These are phyloP conservation scores for Sporothrix globosa DNA, from an alignment of 2,329 filamentous ascomycete genomes.

Conservation along the genomic window DNA sequence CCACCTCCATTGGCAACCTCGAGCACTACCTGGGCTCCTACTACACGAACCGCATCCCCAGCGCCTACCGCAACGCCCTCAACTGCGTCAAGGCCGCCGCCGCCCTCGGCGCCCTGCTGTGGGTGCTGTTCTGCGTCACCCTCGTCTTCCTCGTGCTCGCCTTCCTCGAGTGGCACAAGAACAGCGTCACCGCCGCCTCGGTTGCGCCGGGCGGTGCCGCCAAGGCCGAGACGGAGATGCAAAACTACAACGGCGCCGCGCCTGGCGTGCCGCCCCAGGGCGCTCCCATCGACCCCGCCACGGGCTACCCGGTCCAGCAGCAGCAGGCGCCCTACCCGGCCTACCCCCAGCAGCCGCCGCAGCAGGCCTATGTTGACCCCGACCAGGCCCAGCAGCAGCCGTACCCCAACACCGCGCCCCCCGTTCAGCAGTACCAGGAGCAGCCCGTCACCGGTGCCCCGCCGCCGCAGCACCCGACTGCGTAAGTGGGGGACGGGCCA, in stretches of 20 bases:
- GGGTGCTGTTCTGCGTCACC: conserved; percentile 36
- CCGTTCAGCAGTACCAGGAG: conserved; percentile 24
- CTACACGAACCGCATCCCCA: conserved; percentile 17
- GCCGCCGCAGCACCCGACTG: conserved; percentile 42
- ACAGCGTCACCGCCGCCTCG: background rate
- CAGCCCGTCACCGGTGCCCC: conserved; percentile 13
- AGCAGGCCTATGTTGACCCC: conserved; percentile 14
- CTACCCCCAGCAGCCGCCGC: conserved; percentile 16
- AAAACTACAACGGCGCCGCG: conserved; percentile 19
- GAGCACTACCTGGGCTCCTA: conserved; percentile 18
- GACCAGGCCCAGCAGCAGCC: background rate
- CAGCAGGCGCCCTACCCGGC: background rate
- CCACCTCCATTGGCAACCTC: conserved; percentile 22
- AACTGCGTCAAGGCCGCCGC: conserved; percentile 37
- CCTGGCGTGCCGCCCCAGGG: background rate
- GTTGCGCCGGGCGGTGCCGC: background rate
- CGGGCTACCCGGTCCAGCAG: conserved; percentile 15
- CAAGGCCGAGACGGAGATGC: conserved; percentile 29
- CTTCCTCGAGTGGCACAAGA: conserved; percentile 23
- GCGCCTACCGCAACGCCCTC: conserved; percentile 28
- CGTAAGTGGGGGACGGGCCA: background rate
- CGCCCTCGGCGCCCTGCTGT: conserved; percentile 36
- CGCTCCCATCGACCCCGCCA: background rate
- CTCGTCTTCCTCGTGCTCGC: conserved; percentile 28
- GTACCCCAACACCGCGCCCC: background rate